Base-by-base conservation (phyloP, 1,284 basidiomycete species). In the Cystobasidium pallidum region DNA sequence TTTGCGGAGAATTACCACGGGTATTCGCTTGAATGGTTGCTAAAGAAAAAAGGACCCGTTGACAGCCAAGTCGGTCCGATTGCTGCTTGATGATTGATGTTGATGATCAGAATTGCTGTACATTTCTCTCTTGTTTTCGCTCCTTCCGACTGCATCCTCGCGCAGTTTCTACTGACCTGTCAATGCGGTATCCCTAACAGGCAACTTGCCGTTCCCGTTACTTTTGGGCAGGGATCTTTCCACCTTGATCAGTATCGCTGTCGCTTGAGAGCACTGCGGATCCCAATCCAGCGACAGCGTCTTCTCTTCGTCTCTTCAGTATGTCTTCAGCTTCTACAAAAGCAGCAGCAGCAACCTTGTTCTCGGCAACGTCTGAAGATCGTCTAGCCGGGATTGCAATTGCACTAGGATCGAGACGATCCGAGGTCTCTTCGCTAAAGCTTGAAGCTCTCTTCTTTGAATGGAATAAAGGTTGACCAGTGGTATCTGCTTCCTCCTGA, bases 251-350 rank as follows among this genome's bases (percentile, higher is more conserved):
- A 51, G 26, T 64, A 43, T 64, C 62, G 32, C 62, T 62, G 32
- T 62, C 58, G 32, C 67, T 71, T 19, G 68, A 59, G 6, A 71
- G 34, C 6, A 66, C 28, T 15, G 70, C 62, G 2, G 70, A 65
- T 17, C 63, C 70, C 15, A 74, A 59, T 32, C 78, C 78, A 47
- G 34, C 71, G 0, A 80, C 73, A 24, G 78, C 78, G 28, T 81
- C 81, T 32, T 80, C 80, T 34, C 80, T 73, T 28, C 81, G 72
- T 30, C 81, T 72, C 28, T 76, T 74, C 55, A 82, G 66, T 52
- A 82, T 49, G 17, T 75, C 75, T 32, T 76, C 77, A 30, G 80
- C 79, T 30, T 80, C 78, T 15, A 82, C 78, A 39, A 82, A 77
- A 7, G 76, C 74, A 17, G 65, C 57, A 65, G 78, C 76, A 11